These are phyloP conservation scores for Serpula lacrymans DNA, from an alignment of 768 basidiomycete genomes.

Conservation along the genomic window DNA sequence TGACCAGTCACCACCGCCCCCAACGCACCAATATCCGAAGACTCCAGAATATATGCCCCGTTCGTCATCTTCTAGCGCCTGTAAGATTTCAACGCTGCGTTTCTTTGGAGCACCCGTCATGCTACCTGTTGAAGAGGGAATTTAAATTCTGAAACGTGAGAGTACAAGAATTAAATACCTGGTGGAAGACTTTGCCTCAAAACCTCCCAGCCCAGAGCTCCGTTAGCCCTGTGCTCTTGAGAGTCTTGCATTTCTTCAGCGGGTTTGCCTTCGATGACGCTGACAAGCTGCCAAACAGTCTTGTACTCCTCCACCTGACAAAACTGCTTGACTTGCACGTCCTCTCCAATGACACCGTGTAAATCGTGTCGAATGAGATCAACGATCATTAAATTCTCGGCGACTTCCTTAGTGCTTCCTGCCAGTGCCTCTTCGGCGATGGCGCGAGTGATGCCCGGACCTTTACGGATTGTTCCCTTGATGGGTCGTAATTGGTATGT, in stretches of 20 bases:
- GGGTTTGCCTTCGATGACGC: conserved; percentile 79
- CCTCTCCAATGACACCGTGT: conserved; percentile 76
- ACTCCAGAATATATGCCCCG: conserved; percentile 89
- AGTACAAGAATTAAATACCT: conserved; percentile 40
- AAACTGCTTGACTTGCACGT: conserved; percentile 80
- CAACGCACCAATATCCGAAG: conserved; percentile 88
- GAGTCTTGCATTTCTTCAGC: conserved; percentile 29
- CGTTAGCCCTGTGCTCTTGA: conserved; percentile 33
- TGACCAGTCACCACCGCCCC: conserved; percentile 89
- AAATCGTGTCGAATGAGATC: conserved; percentile 94
- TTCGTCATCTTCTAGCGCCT: conserved; percentile 66
- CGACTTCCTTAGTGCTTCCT: conserved; percentile 83
- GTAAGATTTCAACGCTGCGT: conserved; percentile 86
- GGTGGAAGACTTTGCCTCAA: conserved; percentile 81
- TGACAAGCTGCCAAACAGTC: conserved; percentile 94
- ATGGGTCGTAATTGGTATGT: conserved; percentile 88
- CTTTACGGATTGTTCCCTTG: conserved; percentile 86
- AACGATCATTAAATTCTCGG: conserved; percentile 98
- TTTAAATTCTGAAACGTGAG: conserved; percentile 2
- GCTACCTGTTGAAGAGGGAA: conserved; percentile 51
- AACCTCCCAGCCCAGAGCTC: conserved; percentile 72
- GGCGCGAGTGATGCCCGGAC: conserved; percentile 56
- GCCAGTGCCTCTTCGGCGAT: conserved; percentile 61
- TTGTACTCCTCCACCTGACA: conserved; percentile 89
- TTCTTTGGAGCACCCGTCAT: conserved; percentile 99